A percentile compares a stretch with the other conserved stretches of the same genome.
Evolutionary conservation across 331 rosid genomes (phyloP).

Genomic region (Malus hybrid): DNA sequence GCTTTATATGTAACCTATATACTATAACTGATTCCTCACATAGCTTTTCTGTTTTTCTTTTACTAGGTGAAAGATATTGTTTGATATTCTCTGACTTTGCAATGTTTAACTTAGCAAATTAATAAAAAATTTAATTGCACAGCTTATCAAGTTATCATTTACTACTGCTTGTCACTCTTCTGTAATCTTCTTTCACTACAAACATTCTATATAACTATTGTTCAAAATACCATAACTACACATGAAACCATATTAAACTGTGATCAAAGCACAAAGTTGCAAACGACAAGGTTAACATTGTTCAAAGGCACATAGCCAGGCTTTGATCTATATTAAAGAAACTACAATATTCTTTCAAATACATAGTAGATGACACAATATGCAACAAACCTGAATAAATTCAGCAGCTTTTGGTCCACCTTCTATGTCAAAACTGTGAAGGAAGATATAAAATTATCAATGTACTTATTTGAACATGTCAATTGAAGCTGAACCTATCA

Average conservation of each 20-base stretch:
- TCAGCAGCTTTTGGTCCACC: conserved; percentile 96
- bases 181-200: neutral
- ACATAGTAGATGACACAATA: conserved; percentile 1
- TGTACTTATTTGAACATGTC: neutral
- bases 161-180: neutral
- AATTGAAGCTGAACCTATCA: neutral
- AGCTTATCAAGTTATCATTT: neutral
- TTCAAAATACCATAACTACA: no score
- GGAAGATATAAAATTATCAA: conserved; percentile 6
- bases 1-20: neutral
- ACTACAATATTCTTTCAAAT: neutral
- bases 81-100: neutral
- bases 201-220: neutral
- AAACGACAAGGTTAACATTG: neutral
- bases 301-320: neutral
- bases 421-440: conserved; percentile 71
- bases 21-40: neutral
- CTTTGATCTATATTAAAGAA: neutral
- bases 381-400: conserved; percentile 64
- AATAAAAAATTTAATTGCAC: neutral
- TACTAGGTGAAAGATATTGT: neutral
- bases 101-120: neutral
- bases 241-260: neutral
- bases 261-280: neutral
- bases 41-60: neutral